These are phyloP conservation scores for Carex arenaria DNA, from an alignment of 202 grass and related monocot species.

Conservation along the genomic window DNA sequence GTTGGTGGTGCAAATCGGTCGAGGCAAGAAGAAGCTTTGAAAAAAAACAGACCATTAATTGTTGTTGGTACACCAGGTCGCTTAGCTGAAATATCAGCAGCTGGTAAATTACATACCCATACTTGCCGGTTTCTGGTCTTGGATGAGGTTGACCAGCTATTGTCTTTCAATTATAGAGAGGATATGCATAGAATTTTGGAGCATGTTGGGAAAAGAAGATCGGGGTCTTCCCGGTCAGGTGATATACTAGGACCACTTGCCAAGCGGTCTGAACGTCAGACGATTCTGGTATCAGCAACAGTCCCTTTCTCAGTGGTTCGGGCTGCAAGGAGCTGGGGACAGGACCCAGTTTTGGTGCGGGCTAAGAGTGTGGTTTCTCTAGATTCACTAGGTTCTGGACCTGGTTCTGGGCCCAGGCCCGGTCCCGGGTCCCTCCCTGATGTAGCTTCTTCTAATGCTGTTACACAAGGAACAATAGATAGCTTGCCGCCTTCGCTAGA, in stretches of 20 bases:
- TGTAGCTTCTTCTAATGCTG: constrained; percentile 26
- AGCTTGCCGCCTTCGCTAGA: constrained; percentile 75
- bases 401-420: constrained; percentile 32
- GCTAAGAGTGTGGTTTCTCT: constrained; percentile 79
- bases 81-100: constrained; percentile 89
- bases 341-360: constrained; percentile 73
- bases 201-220: constrained; percentile 75
- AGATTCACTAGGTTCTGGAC: constrained; percentile 33
- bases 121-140: constrained; percentile 73
- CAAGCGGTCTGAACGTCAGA: constrained; percentile 65
- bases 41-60: constrained; percentile 89
- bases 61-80: constrained; percentile 84
- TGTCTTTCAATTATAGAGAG: constrained; percentile 92
- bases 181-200: constrained; percentile 95
- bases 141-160: constrained; percentile 91
- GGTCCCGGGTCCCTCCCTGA: constrained; percentile 32
- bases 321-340: constrained; percentile 82
- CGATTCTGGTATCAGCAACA: constrained; percentile 86
- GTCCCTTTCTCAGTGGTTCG: constrained; percentile 90
- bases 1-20: constrained; percentile 82
- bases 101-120: constrained; percentile 83
- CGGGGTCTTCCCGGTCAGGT: constrained; percentile 22
- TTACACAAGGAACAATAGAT: constrained; percentile 61
- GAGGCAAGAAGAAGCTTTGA: constrained; percentile 84
- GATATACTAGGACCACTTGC: constrained; percentile 73